A percentile compares a stretch with the other conserved stretches of the same genome.
These are phyloP conservation scores for Apostasia shenzhenica DNA, from an alignment of 106 monocot species.

Conservation along the genomic window DNA sequence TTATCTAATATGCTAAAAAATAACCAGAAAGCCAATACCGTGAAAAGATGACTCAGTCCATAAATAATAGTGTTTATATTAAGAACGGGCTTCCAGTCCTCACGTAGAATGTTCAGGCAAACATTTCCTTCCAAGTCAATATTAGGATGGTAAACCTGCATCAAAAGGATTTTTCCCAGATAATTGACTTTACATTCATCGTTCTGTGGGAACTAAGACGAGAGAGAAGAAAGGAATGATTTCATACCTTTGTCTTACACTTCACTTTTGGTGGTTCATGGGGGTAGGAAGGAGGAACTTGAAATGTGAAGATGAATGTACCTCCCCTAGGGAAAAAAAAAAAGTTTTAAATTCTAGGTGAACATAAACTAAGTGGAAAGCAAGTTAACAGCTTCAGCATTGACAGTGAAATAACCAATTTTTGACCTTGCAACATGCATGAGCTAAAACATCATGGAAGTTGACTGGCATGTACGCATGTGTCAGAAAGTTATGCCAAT, in stretches of 20 bases:
- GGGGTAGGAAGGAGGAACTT: conserved; percentile 76
- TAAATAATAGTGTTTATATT: conserved; percentile 91
- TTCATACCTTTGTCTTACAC: conserved; percentile 89
- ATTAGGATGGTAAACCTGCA: conserved; percentile 92
- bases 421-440: too few relatives aligned
- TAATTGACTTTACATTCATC: background rate
- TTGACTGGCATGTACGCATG: too few relatives aligned
- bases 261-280: conserved; percentile 95
- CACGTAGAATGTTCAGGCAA: conserved; percentile 94
- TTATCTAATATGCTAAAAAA: too few relatives aligned
- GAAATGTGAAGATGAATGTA: conserved; percentile 70
- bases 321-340: conserved; percentile 47
- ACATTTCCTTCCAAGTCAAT: conserved; percentile 98
- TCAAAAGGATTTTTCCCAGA: background rate
- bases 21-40: conserved; percentile 26
- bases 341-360: background rate
- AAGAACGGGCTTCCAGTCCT: conserved; percentile 97
- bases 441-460: too few relatives aligned
- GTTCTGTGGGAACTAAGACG: too few relatives aligned
- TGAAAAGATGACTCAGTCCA: conserved; percentile 87
- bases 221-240: background rate
- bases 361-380: too few relatives aligned
- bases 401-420: too few relatives aligned
- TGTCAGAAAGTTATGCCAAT: too few relatives aligned
- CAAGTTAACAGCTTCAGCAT: too few relatives aligned